Evolutionary conservation across 2,329 filamentous ascomycete genomes (phyloP), one percentile per base, ranked within the genome.

Genomic region (Emergomyces africanus): DNA sequence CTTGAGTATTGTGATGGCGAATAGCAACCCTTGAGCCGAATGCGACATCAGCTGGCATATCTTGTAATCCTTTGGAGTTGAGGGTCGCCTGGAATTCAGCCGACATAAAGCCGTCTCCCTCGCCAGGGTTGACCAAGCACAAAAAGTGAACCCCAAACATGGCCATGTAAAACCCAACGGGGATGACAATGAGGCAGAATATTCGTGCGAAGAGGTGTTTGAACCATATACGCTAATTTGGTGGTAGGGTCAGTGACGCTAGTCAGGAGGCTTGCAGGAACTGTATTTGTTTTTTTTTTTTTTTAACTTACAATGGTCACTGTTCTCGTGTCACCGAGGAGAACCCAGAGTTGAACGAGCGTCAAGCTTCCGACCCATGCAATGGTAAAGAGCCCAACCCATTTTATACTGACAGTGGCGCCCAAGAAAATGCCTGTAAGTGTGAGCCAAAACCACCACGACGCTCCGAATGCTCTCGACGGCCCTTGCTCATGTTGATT

Each of bases 101-200:
- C 70, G 91, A 96, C 94, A 99, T 99, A 79, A 99, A 99, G 59
- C 94, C 94, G 74, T 99, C 94, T 58, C 94, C 94, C 57, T 99
- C 94, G 61, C 94, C 94, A 33, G 94, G 94, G 76, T 99, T 99
- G 61, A 87, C 83, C 48, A 99, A 82, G 78, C 89, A 95, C 66
- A 91, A 66, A 75, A 99, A 99, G 79, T 99, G 94, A 68, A 99
- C 95, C 57, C 84, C 91, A 69, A 99, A 99, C 89, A 97, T 96
- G 69, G 83, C 86, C 80, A 96, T 86, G 78, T 99, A 99, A 76
- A 99, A 96, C 41, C 84, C 85, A 30, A 88, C 65, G 6, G 94
- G 94, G 65, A 99, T 89, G 65, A 95, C 79, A 65, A 99, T 90
- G 58, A 99, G 80, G 72, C 90, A 96, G 79, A 97, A 95, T 50